A percentile compares a stretch with the other conserved stretches of the same genome.
Evolutionary conservation across 2,329 filamentous ascomycete genomes (phyloP).

Genomic region (Botrytis elliptica): DNA sequence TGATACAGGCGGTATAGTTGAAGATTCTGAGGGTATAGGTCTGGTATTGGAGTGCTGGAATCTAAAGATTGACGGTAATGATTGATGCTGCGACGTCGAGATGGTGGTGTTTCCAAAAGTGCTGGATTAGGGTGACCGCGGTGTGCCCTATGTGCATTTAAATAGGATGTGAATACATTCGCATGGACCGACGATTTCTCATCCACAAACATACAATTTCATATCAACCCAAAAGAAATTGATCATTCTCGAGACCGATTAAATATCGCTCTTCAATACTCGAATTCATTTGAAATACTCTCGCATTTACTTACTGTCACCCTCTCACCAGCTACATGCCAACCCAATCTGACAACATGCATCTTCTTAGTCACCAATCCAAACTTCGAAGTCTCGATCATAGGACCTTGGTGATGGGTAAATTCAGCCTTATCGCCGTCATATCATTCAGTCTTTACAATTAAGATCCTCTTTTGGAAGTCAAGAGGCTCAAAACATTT

Average conservation of each 20-base stretch:
- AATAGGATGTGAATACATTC: not conserved
- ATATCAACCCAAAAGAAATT: not conserved
- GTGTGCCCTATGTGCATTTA: not conserved
- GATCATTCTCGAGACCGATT: not conserved
- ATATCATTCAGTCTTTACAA: not conserved
- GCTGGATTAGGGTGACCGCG: not conserved
- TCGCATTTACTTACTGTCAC: not conserved
- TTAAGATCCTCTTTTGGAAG: not conserved
- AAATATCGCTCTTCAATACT: not conserved
- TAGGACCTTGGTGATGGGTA: not conserved
- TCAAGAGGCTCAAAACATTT: not conserved
- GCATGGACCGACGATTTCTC: not conserved
- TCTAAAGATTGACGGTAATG: too few species aligned
- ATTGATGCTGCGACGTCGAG: not conserved
- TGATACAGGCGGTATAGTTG: not conserved
- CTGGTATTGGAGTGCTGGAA: not conserved
- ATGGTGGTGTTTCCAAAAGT: not conserved
- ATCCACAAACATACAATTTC: not conserved
- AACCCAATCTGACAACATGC: not conserved
- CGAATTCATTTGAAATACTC: not conserved
- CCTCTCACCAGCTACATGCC: not conserved
- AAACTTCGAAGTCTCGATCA: not conserved
- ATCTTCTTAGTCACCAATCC: not conserved
- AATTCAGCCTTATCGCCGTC: not conserved
- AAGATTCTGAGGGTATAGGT: accelerated